Evolutionary conservation across 371 early-diverging fungal genomes (phyloP), one percentile per base, ranked within the genome.

Genomic region (Circinella umbellata): DNA sequence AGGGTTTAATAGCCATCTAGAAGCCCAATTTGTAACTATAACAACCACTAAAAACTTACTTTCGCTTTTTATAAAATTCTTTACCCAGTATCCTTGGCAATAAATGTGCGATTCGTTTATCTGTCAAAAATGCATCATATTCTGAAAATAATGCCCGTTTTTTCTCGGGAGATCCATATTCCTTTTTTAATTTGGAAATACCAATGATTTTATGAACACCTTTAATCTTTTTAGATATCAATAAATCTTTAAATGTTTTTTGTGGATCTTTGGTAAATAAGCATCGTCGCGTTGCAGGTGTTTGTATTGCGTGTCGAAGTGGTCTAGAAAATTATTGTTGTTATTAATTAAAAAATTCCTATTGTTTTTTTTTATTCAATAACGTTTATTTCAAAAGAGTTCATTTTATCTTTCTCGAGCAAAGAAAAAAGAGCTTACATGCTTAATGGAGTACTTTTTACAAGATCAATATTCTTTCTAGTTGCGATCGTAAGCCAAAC

Each of bases 241-340:
- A 77, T 60, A 90, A 71, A 35, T 93, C 89, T 70, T 95, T 91
- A 79, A 80, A 90, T 14, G 87, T 86, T 67, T 86, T 76, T 75
- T 93, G 91, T n/a, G 94, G 91, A 67, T 93, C 94, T 79, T 93
- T 95, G 35, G 92, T 92, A 69, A 97, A 87, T 66, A 98, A 74
- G 74, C 96, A 96, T 14, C 97, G 75, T 51, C 69, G 78, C 2
- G 81, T 73, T 15, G 76, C 81, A 9, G 79, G 72, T 57, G 69
- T 63, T 57, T 80, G 81, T 47, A 78, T 63, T 4, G 81, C 74
- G 66, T 85, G 82, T 47, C 81, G 79, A 54, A 85, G 68, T 27
- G 72, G 73, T 67, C 85, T 84, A 66, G 9, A 9, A 13, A 13
- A 9, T 4, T n/a, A 64, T 51, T n/a, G 17, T 17, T 54, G n/a